phyloP scores from a whole-genome alignment of 495 filamentous ascomycete species.

The Lasiosphaeria ovina region DNA sequence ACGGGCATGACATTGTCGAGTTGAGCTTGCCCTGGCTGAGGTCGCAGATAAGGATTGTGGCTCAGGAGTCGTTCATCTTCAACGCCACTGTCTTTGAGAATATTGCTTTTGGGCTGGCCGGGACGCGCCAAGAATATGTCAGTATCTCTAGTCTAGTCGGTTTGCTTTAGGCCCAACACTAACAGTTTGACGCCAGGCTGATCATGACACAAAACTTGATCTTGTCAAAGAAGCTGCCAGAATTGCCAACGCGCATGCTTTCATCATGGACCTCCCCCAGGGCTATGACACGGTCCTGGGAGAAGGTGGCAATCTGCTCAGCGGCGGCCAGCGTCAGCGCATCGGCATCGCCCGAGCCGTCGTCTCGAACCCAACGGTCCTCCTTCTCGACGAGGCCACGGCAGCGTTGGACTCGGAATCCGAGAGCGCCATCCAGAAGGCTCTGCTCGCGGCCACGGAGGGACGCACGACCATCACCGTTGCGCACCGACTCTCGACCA shows the following conservation, averaged over 20 bases:
- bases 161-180: too few species aligned
- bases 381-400: conserved; percentile 91
- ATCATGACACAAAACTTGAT: too few species aligned
- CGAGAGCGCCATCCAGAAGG: conserved; percentile 54
- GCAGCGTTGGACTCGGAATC: conserved; percentile 73
- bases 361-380: conserved; percentile 80
- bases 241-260: too few species aligned
- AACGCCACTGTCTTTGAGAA: conserved; percentile 78
- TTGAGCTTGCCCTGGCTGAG: conserved; percentile 85
- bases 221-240: too few species aligned
- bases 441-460: conserved; percentile 46
- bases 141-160: too few species aligned
- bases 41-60: conserved; percentile 81
- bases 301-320: conserved; percentile 81
- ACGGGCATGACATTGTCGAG: conserved; percentile 71
- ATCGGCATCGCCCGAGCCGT: conserved; percentile 78
- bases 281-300: conserved; percentile 88
- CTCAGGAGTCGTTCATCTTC: conserved; percentile 74
- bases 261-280: conserved; percentile 34
- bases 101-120: conserved; percentile 80
- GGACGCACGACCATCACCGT: conserved; percentile 91
- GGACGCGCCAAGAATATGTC: conserved; percentile 64
- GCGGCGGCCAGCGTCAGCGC: conserved; percentile 90
- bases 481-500: conserved; percentile 87
- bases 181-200: too few species aligned